Evolutionary conservation across 371 early-diverging fungal genomes (phyloP).

Genomic region (Conidiobolus incongruus): DNA sequence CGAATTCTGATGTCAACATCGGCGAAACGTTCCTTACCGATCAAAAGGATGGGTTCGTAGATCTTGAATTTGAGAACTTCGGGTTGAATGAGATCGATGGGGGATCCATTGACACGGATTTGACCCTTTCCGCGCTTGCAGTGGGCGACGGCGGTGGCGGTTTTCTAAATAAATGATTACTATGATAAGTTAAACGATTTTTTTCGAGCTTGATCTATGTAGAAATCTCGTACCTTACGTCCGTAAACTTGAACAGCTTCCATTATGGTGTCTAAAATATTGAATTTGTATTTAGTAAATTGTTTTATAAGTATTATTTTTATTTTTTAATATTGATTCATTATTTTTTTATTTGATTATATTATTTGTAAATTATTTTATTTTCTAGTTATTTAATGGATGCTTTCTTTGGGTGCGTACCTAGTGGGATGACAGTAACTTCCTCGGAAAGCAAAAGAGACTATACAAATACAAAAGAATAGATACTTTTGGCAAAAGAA

Average conservation of each 20-base stretch:
- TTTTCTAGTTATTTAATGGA: no score
- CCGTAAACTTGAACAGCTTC: conserved; percentile 11
- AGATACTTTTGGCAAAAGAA: no score
- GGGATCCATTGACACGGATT: conserved; percentile 95
- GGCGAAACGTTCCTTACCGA: conserved; percentile 92
- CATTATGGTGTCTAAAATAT: conserved; percentile 1
- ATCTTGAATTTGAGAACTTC: conserved; percentile 95
- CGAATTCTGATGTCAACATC: conserved; percentile 94
- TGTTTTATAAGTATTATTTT: no score
- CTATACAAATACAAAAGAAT: no score
- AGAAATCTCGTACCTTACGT: conserved; percentile 7
- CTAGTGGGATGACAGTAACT: no score
- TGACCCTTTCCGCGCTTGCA: conserved; percentile 95
- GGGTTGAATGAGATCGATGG: conserved; percentile 89
- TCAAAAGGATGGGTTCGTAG: conserved; percentile 92
- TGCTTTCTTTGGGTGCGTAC: no score
- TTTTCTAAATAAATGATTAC: conserved; percentile 54
- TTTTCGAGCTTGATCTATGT: neutral
- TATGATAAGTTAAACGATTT: neutral
- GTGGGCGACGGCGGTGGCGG: conserved; percentile 97
- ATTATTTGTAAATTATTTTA: no score
- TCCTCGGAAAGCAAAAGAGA: no score
- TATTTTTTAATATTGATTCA: no score
- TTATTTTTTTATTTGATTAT: no score
- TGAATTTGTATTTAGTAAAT: neutral